These are phyloP conservation scores for Aspergillus sp. DNA, from an alignment of 2,329 filamentous ascomycete genomes.

Conservation along the genomic window DNA sequence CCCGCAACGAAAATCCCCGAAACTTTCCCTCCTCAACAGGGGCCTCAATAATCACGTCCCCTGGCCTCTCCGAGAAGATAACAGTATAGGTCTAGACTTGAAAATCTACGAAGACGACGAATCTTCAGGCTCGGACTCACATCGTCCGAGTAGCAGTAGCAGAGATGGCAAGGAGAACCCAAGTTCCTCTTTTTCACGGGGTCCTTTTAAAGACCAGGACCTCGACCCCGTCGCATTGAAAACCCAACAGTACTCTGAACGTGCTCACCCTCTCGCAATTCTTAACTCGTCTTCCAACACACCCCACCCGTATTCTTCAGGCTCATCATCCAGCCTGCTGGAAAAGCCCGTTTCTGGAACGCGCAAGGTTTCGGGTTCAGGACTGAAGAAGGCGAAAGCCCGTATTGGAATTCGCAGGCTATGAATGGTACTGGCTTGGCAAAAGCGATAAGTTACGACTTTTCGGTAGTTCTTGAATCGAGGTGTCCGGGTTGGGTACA, in stretches of 20 bases:
- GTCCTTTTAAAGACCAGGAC: conserved; percentile 16
- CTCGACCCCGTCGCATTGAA: conserved; percentile 1
- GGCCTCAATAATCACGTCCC: conserved; percentile 20
- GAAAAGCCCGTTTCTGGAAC: conserved; percentile 17
- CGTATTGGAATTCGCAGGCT: conserved; percentile 38
- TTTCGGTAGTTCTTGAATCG: not conserved
- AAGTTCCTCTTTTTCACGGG: conserved; percentile 2
- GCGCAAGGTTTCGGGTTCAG: conserved; percentile 24
- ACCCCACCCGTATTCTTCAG: conserved; percentile 10
- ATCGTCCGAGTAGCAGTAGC: conserved; percentile 18
- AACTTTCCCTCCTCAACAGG: conserved; percentile 27
- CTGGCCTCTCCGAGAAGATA: conserved; percentile 2
- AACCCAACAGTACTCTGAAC: not conserved
- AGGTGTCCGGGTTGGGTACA: not conserved
- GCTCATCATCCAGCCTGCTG: conserved; percentile 11
- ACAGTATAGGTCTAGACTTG: conserved; percentile 27
- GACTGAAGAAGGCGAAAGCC: conserved; percentile 29
- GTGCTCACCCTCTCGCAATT: not conserved
- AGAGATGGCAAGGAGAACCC: conserved; percentile 26
- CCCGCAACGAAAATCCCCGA: conserved; percentile 37
- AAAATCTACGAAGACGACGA: conserved; percentile 34
- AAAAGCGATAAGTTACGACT: not conserved
- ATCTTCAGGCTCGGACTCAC: conserved; percentile 16
- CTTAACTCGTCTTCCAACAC: conserved; percentile 4
- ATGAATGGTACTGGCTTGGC: conserved; percentile 12